A percentile compares a stretch with the other conserved stretches of the same genome.
Conservation (phyloP, 1,284 basidiomycete genomes). For the Tilletia indica region DNA sequence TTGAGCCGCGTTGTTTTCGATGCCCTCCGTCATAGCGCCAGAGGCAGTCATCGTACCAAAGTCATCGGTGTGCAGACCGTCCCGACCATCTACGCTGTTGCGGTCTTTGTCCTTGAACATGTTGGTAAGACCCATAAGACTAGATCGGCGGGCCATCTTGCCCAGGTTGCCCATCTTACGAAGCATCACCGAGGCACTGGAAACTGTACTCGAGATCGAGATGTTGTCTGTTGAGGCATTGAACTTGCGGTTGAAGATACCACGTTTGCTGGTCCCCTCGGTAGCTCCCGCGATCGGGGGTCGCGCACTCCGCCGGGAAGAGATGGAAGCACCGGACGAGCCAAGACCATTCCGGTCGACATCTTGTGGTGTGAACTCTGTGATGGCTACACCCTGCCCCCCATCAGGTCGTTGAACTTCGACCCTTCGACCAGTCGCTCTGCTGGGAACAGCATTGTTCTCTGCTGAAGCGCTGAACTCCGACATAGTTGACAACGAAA, state of each 20-base stretch:
- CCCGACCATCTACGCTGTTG: constrained; percentile 59
- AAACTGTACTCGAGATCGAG: constrained; percentile 92
- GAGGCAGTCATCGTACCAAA: constrained; percentile 60
- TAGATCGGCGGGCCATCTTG: constrained; percentile 84
- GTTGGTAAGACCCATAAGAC: constrained; percentile 85
- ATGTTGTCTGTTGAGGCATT: constrained; percentile 97
- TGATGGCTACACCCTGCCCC: constrained; percentile 46
- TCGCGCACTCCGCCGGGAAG: constrained; percentile 39
- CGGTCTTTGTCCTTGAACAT: constrained; percentile 68
- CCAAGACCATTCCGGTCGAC: constrained; percentile 18
- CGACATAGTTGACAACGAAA: constrained; percentile 45
- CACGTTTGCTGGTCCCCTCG: constrained; percentile 57
- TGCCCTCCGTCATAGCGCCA: constrained; percentile 50
- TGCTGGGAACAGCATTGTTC: background rate
- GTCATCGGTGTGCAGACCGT: constrained; percentile 60
- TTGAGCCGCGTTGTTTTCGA: constrained; percentile 56
- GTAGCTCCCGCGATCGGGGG: constrained; percentile 37
- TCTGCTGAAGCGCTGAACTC: constrained; percentile 25
- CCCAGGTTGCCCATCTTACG: constrained; percentile 91
- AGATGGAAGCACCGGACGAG: constrained; percentile 49
- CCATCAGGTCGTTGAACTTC: constrained; percentile 37
- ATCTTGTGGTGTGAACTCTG: constrained; percentile 45
- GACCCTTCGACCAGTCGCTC: background rate
- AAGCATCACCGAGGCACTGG: constrained; percentile 93
- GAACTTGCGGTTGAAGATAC: constrained; percentile 80